Evolutionary conservation across 495 filamentous ascomycete genomes (phyloP), one percentile per base, ranked within the genome.

Genomic region (Mytilinidion resinicola): DNA sequence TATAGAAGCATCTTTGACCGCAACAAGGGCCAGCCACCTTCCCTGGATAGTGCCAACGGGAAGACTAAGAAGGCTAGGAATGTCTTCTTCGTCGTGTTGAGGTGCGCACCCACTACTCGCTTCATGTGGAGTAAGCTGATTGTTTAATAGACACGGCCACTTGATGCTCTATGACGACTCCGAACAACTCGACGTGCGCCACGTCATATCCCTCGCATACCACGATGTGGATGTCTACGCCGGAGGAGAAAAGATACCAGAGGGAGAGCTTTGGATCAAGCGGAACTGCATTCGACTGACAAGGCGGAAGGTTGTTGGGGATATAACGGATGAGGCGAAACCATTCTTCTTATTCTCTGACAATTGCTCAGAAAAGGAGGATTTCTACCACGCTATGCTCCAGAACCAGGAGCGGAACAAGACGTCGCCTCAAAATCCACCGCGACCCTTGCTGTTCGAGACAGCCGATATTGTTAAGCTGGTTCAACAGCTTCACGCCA

Each of bases 311-410:
- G 9, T 35, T n/a, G 79, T 77, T 5, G 76, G 82, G 51, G 74
- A 69, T 10, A 81, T 81, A 46, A 62, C 79, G 1, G 79, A 84
- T 39, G 76, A 79, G 35, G 77, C 80, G 8, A 90, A 85, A 56
- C 92, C 95, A 0, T 97, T 96, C 71, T 97, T 82, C 68, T 73
- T 98, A 1, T 98, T 96, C 71, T 95, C 90, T 0, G 89, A 96
- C 51, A 95, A 95, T 60, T 85, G 88, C 65, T 95, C 90, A 0
- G 88, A 92, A 19, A 97, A 98, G 72, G 93, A 98, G 69, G 93
- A 98, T 63, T 97, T 98, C 75, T 98, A 98, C 70, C 89, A 95
- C 70, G 88, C 91, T 17, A 78, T 98, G 62, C 78, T 98, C 14
- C 82, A 87, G 58, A 93, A 91, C 59, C 89, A 95, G 67, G 84